phyloP scores from a whole-genome alignment of 768 basidiomycete species.

The Ramaria rubella region DNA sequence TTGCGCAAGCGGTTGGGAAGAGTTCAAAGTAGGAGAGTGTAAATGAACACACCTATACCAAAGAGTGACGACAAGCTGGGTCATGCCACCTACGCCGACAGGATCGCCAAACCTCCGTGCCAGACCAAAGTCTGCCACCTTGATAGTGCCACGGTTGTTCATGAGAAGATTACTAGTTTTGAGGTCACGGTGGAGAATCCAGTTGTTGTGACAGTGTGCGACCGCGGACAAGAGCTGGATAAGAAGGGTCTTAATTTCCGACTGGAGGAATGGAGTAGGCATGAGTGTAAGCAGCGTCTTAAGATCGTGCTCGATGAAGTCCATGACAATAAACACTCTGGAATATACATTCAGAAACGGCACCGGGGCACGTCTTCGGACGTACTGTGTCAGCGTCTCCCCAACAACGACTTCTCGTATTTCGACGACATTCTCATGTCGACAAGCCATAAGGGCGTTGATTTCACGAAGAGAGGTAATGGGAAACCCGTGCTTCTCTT shows the following conservation, averaged over 20 bases:
- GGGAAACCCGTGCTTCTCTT: slow-evolving; percentile 98
- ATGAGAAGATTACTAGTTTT: slow-evolving; percentile 97
- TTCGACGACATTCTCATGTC: slow-evolving; percentile 95
- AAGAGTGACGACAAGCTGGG: slow-evolving; percentile 94
- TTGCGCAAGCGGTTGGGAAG: background rate
- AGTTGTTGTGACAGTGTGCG: slow-evolving; percentile 88
- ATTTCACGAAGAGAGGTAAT: slow-evolving; percentile 94
- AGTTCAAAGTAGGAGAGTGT: slow-evolving; percentile 13
- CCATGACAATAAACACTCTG: slow-evolving; percentile 99
- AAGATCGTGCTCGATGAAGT: slow-evolving; percentile 99
- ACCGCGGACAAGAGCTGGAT: slow-evolving; percentile 90
- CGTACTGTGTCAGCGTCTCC: slow-evolving; percentile 97
- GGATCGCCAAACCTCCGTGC: slow-evolving; percentile 96
- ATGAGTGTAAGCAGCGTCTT: slow-evolving; percentile 92
- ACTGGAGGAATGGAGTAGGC: slow-evolving; percentile 95
- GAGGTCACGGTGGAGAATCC: slow-evolving; percentile 96
- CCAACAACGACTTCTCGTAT: slow-evolving; percentile 97
- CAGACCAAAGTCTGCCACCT: slow-evolving; percentile 97
- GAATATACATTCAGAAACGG: slow-evolving; percentile 5
- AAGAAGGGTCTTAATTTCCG: slow-evolving; percentile 97
- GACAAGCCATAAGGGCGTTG: slow-evolving; percentile 91
- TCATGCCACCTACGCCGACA: slow-evolving; percentile 92
- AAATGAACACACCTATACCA: slow-evolving; percentile 91
- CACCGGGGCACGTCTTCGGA: slow-evolving; percentile 25
- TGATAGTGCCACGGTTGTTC: slow-evolving; percentile 98